Evolutionary conservation across 768 basidiomycete species (phyloP), one percentile per base, ranked within the genome.

Genomic region (Suillus brevipes): DNA sequence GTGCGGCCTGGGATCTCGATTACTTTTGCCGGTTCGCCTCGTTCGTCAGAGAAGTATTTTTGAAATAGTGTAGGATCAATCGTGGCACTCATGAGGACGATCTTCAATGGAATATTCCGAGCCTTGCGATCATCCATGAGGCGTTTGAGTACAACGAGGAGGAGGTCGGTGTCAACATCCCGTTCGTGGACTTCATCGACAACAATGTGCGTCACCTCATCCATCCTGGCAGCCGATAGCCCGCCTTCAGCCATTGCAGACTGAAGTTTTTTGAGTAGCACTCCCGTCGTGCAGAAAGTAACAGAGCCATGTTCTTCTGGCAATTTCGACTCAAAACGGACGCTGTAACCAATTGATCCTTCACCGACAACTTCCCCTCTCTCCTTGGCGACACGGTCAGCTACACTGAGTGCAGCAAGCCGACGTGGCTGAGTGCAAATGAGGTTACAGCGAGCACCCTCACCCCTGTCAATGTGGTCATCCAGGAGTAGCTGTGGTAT

Each of bases 151-250:
- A 95, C 93, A 64, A 95, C 92, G 20, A 99, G 84, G 50, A 95
- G 78, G 28, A 97, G 79, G 75, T 97, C 96, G 0, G 94, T 96
- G 72, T 97, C 95, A 65, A 97, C 87, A 69, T 97, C 94, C 36
- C 96, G 89, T 77, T 97, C 96, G 75, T 99, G 96, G 4, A 95
- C 95, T 78, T 99, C 95, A 74, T 99, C 96, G 34, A 98, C 94
- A 53, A 97, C 77, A 64, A 99, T 86, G 74, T 97, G 96, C 10
- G 94, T 94, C 60, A 97, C 83, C 61, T 87, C 82, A 69, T 96
- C 94, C 65, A 97, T 78, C 72, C 65, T 73, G 40, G 78, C 66
- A 42, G 77, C 79, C 5, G 40, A 63, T 34, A 70, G 60, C 37
- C 73, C 74, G 25, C 79, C 78, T 58, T 80, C 81, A 52, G 86